These are phyloP conservation scores for Rhizophora mangle DNA, from an alignment of 345 rosid species.

Conservation along the genomic window DNA sequence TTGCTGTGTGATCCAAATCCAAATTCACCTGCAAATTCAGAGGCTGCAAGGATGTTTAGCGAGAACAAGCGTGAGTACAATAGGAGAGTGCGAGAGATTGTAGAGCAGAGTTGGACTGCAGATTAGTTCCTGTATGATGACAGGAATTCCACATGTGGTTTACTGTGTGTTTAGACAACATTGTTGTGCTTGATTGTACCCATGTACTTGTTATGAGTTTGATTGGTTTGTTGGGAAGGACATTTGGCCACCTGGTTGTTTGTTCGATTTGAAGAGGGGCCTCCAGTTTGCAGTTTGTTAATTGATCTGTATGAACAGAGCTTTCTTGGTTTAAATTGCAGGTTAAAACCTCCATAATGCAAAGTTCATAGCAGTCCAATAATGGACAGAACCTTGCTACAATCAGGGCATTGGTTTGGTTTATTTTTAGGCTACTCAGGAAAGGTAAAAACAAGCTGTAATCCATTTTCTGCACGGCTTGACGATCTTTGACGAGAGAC, in stretches of 20 bases:
- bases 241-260: neutral
- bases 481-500: no score
- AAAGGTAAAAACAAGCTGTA: no score
- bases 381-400: no score
- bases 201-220: neutral
- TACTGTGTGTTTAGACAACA: neutral
- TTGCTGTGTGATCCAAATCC: conserved; percentile 96
- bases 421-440: no score
- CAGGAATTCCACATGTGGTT: neutral
- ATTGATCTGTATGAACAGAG: neutral
- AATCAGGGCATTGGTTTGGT: no score
- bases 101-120: conserved; percentile 95
- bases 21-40: conserved; percentile 96
- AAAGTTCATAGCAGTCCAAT: no score
- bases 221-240: neutral
- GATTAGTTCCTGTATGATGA: conserved; percentile 34
- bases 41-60: conserved; percentile 96
- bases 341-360: no score
- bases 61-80: conserved; percentile 97
- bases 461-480: no score
- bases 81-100: conserved; percentile 84
- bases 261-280: neutral
- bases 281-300: no score
- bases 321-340: neutral
- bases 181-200: neutral